phyloP scores from a whole-genome alignment of 495 filamentous ascomycete species.

The Filosporella fistucella region DNA sequence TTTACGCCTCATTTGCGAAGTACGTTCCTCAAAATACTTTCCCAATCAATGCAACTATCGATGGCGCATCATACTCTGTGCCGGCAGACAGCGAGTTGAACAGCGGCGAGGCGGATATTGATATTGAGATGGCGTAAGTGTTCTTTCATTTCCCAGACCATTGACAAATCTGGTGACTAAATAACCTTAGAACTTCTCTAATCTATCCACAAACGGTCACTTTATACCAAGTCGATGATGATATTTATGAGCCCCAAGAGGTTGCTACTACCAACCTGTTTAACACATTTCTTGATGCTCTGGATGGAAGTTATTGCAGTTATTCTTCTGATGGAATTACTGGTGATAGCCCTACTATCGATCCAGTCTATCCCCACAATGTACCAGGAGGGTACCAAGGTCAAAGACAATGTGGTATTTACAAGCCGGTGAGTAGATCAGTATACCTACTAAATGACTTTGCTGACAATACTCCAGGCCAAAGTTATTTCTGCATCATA shows the following conservation, averaged over 20 bases:
- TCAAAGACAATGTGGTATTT: slow-evolving; percentile 58
- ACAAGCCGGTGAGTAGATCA: slow-evolving; percentile 27
- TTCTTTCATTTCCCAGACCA: not conserved
- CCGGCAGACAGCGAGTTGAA: slow-evolving; percentile 1
- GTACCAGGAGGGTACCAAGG: slow-evolving; percentile 49
- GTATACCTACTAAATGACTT: slow-evolving; percentile 15
- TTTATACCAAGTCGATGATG: slow-evolving; percentile 17
- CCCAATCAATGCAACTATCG: slow-evolving; percentile 49
- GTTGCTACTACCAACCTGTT: slow-evolving; percentile 28
- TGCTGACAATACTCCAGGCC: slow-evolving; percentile 24
- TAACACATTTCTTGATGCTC: slow-evolving; percentile 23
- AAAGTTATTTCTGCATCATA: slow-evolving; percentile 61
- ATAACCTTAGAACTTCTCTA: slow-evolving; percentile 3
- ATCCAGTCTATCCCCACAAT: slow-evolving; percentile 46
- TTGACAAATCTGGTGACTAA: not conserved
- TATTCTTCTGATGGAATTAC: slow-evolving; percentile 27
- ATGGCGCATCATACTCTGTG: slow-evolving; percentile 9
- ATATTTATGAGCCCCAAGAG: slow-evolving; percentile 25
- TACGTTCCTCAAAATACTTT: slow-evolving; percentile 31
- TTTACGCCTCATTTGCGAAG: slow-evolving; percentile 21
- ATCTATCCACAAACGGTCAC: slow-evolving; percentile 20
- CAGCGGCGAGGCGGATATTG: slow-evolving; percentile 9
- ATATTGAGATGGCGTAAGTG: slow-evolving; percentile 13
- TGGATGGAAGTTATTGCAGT: slow-evolving; percentile 31
- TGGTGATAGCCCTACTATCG: slow-evolving; percentile 30